Base-by-base conservation (phyloP, 2,329 filamentous ascomycete species). In the Aspergillus texensis region DNA sequence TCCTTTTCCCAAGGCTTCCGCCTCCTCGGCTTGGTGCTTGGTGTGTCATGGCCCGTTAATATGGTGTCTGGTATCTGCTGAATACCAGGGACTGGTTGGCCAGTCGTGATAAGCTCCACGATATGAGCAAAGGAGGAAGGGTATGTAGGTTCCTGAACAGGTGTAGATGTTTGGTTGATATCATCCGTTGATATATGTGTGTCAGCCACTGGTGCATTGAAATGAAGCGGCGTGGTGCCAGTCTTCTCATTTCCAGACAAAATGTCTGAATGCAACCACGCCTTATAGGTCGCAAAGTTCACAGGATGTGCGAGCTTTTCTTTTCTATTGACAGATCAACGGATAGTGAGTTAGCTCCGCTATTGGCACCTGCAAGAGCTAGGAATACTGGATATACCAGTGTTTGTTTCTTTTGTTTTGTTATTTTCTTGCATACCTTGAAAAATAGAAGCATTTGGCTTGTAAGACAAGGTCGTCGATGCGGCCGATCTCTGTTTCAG, bases 101-200 rank as follows among this genome's bases (percentile, higher is more conserved):
- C 93, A 32, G 88, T 89, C 28, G 92, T 91, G 60, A 97, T 91
- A 60, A 96, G 86, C 71, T 92, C 90, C 61, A 96, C 89, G 65
- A 97, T 93, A 68, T 94, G 89, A 9, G 91, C 90, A 77, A 97
- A 97, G 1, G 88, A 90, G 56, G 89, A 89, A 4, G 93, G 93
- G 71, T 96, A 96, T 1, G 87, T 86, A 43, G 92, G 77, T 41
- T 78, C 73, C n/a, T 68, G 55, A 34, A 90, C 53, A 86, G 83
- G 43, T 79, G 79, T 54, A 68, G 64, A 28, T 43, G 58, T 19
- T 32, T 71, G 50, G n/a, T 59, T 62, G 36, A 58, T 61, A 32
- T 60, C n/a, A 16, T 32, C 58, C 43, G 67, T 52, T 32, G 62
- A 52, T 19, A 62, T 36, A 11, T 60, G 55, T 57, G 52, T 41